Base-by-base conservation (phyloP, 768 basidiomycete species). In the Paxillus rubicundulus region DNA sequence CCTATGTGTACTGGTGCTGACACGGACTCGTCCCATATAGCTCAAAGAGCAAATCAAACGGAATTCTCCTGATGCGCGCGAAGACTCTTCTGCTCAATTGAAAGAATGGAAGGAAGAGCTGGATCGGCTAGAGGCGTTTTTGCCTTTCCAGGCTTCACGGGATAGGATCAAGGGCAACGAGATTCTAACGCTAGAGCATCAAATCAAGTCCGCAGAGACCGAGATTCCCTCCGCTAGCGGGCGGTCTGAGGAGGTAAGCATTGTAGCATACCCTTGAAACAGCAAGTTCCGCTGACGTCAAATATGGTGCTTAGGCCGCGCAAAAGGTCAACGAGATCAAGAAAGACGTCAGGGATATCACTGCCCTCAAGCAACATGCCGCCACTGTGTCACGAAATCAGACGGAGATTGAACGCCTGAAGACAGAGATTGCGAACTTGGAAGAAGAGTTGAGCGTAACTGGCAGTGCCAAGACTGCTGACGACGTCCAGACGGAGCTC, bases 401-500 rank as follows among this genome's bases (percentile, higher is more conserved):
- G 48, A 75, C 71, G 60, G 85, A 91, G 57, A 68, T 84, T 33
- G 75, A 81, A 48, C 74, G 74, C 13, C 76, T 92, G 16, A 75
- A 77, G 47, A 72, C 77, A 38, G 90, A 93, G 36, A 80, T 87
- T 41, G 55, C 66, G 9, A 72, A 75, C 43, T 72, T 93, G 41
- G 91, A 97, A 68, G 72, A 72, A 43, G 82, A 88, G 43, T 77
- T 99, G 14, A 72, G 78, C 17, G 70, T 78, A 7, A 84, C 84
- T 2, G 95, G 94, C 2, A 87, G 86, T 32, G 79, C 82, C 13
- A 90, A 84, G 69, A 93, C 94, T 1, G 80, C 82, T 1, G 89
- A 92, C 42, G 93, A 95, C 43, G 86, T 98, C 14, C 89, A 98
- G 66, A 71, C 60, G 21, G 86, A 97, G 62, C 74, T 97, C 6